Base-by-base conservation (phyloP, 169 alveolate genomes). In the Perkinsus marinus region DNA sequence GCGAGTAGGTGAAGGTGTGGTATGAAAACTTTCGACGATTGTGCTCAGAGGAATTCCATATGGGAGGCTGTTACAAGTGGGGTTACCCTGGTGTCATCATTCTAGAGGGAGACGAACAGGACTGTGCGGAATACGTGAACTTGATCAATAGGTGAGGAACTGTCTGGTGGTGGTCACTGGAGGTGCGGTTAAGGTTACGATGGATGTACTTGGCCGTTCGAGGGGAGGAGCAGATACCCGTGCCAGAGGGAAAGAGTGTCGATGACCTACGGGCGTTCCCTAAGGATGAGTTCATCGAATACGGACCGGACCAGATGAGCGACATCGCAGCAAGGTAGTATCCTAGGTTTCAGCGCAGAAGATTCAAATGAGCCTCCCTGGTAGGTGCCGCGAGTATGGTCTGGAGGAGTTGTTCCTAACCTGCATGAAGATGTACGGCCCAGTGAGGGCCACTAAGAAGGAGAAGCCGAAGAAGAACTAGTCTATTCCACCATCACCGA, bases 21-120 rank as follows among this genome's bases (percentile, higher is more conserved):
- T 16, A 5, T 13, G 79, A 30, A 19, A 30, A 57, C 34, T 13
- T 13, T 57, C 22, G 79, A 26, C 34, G 79, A 2, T 57, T 13
- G 26, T 57, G 37, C 22, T 57, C 79, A 57, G 79, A 68, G 39
- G 94, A 93, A 34, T 91, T 93, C 68, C 89, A 26, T 91, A 92
- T 93, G 68, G 94, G 94, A 34, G 94, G 94, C 9, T 93, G 90
- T 68, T 93, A 93, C 26, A 93, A 93, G 68, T 91, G 91, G 39
- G 94, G 94, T 9, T 93, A 93, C 39, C 94, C 94, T 39, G 94
- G 94, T 16, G 92, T 93, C 0, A 93, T 93, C 22, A 93, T 93
- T 68, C 68, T 93, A 9, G 94, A 93, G 36, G 94, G 94, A 9
- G 92, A 91, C 38, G 94, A 93, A 36, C 92, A 93, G 9, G 89